Percentiles rank a stretch among this genome's conserved stretches.
Conservation (phyloP, 768 basidiomycete species). For the Naematelia encephala region DNA sequence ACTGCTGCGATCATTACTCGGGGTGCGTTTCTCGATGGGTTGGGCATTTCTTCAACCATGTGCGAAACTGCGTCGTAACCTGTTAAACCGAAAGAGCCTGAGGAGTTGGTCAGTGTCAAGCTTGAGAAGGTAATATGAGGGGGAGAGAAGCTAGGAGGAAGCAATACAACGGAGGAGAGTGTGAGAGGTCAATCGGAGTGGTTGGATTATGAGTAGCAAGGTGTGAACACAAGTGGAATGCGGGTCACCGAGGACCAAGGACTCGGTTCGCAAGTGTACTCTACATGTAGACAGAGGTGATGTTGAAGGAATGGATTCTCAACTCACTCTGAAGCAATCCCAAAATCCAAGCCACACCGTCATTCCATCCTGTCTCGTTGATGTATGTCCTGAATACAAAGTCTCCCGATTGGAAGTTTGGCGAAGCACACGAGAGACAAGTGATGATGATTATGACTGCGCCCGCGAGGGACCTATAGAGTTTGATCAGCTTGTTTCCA, state of each 20-base stretch:
- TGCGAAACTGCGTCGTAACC: slow-evolving; percentile 46
- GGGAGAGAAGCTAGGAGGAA: too few relatives aligned
- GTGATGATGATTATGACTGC: slow-evolving; percentile 37
- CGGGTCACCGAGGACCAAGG: neutral
- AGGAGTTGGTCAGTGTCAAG: too few relatives aligned
- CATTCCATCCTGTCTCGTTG: slow-evolving; percentile 46
- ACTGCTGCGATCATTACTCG: slow-evolving; percentile 37
- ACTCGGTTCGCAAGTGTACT: too few relatives aligned
- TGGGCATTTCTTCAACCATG: slow-evolving; percentile 45
- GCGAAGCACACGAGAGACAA: slow-evolving; percentile 23
- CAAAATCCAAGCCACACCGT: slow-evolving; percentile 40
- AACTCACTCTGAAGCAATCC: slow-evolving; percentile 37
- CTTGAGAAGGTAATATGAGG: too few relatives aligned
- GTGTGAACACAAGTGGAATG: neutral
- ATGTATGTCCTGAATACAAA: slow-evolving; percentile 39
- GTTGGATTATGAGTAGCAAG: neutral
- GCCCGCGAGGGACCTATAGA: slow-evolving; percentile 27
- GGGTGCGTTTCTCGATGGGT: slow-evolving; percentile 38
- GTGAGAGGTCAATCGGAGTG: neutral
- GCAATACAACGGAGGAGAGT: neutral
- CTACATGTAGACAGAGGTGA: too few relatives aligned
- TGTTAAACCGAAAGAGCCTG: slow-evolving; percentile 37
- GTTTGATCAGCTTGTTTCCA: slow-evolving; percentile 1
- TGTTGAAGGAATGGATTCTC: too few relatives aligned
- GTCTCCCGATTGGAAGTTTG: slow-evolving; percentile 30